Base-by-base conservation (phyloP, 2,329 filamentous ascomycete genomes). In the Aureobasidium vineae region DNA sequence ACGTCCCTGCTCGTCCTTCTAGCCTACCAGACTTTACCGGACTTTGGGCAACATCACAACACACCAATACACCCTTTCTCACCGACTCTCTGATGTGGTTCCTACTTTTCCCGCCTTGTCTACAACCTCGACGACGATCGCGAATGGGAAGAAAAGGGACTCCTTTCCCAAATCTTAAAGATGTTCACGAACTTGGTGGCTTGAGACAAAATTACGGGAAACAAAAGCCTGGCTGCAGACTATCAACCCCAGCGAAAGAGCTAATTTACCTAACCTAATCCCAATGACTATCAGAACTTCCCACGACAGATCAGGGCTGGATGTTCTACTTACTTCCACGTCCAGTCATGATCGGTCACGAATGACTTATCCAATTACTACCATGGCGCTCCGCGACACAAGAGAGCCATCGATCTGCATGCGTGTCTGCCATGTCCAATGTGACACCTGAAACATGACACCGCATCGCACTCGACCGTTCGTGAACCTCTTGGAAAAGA, bases 191-290 rank as follows among this genome's bases (percentile, higher is more conserved):
- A 49, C 45, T n/a, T 21, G 33, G 43, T 63, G 59, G 45, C 43
- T 50, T 63, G 45, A 63, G 45, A 63, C 45, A 63, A 33, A 63
- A 63, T 63, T 50, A 63, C 59, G 59, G 59, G 43, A 63, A 50
- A 63, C 41, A 36, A 59, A 45, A 59, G 53, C 53, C 53, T 59
- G 54, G 54, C 38, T 59, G 54, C 54, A 59, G 8, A 59, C 54
- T 59, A 59, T 43, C 23, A 59, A 41, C 36, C 53, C 53, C 53
- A 13, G 19, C 54, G 23, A 59, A 15, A 45, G 40, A 40, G 40
- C 56, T 60, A 60, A 60, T 47, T 47, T 60, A 36, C 23, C 54
- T 45, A 59, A 45, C 54, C 8, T 8, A 45, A 59, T 19, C 23
- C 40, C 40, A 31, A 45, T 40, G 38, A 59, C 54, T 45, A 45